phyloP scores from a whole-genome alignment of 1,284 basidiomycete species.

The Phlebopus sp. region DNA sequence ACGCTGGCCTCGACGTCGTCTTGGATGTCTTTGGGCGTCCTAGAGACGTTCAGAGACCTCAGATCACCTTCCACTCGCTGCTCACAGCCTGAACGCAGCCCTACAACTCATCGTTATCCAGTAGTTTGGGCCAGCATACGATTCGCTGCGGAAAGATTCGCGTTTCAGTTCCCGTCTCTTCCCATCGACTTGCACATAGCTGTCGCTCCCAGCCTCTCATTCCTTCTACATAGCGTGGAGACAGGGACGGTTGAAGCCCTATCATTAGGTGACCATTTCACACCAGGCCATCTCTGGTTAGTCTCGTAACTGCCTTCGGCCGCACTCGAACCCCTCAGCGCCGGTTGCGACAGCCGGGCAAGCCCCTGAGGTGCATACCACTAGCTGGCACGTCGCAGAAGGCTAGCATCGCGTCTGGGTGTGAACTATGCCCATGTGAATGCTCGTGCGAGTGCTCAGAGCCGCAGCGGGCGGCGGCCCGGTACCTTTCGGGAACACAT shows the following conservation, averaged over 20 bases:
- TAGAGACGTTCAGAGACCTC: too few relatives aligned
- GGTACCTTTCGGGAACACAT: slow-evolving; percentile 20
- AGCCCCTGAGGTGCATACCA: background rate
- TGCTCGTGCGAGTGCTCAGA: slow-evolving; percentile 38
- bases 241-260: slow-evolving; percentile 23
- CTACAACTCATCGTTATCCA: background rate
- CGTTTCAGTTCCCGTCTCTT: background rate
- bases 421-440: slow-evolving; percentile 37
- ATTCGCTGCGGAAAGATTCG: background rate
- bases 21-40: too few relatives aligned
- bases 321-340: slow-evolving; percentile 36
- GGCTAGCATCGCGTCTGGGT: slow-evolving; percentile 27
- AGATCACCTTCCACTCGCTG: too few relatives aligned
- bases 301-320: slow-evolving; percentile 46
- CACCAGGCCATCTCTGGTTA: slow-evolving; percentile 40
- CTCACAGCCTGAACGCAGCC: background rate
- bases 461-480: slow-evolving; percentile 46
- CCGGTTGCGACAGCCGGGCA: slow-evolving; percentile 43
- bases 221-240: slow-evolving; percentile 32
- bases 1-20: too few relatives aligned
- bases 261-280: slow-evolving; percentile 28
- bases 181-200: slow-evolving; percentile 30
- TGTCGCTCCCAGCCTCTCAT: slow-evolving; percentile 36
- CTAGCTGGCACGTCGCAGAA: background rate
- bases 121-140: background rate